Percentiles rank a stretch among this genome's conserved stretches.
These are phyloP conservation scores for Raphanus hybrid DNA, from an alignment of 441 rosid species.

Conservation along the genomic window DNA sequence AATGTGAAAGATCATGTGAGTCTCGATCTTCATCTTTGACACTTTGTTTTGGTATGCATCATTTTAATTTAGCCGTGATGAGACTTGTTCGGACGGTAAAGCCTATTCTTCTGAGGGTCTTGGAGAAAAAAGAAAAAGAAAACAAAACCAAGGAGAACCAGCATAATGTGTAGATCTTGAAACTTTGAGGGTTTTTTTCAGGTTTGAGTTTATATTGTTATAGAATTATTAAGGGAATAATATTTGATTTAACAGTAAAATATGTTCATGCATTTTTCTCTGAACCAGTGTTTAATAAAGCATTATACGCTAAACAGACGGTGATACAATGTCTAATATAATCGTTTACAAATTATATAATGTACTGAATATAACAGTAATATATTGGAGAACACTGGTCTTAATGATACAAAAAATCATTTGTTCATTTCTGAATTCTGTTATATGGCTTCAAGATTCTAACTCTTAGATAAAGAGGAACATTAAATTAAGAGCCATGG, in stretches of 20 bases:
- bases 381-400: background rate
- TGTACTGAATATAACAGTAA: background rate
- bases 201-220: slow-evolving; percentile 32
- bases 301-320: background rate
- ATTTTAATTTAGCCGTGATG: slow-evolving; percentile 27
- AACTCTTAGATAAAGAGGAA: slow-evolving; percentile 13
- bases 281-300: background rate
- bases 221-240: background rate
- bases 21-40: slow-evolving; percentile 51
- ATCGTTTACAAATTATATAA: no score
- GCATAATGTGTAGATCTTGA: slow-evolving; percentile 35
- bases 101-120: slow-evolving; percentile 11
- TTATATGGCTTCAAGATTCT: slow-evolving; percentile 19
- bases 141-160: slow-evolving; percentile 5
- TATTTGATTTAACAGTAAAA: slow-evolving; percentile 13
- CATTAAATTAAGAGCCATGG: slow-evolving; percentile 36
- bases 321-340: background rate
- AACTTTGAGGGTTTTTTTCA: slow-evolving; percentile 9
- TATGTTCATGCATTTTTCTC: slow-evolving; percentile 3
- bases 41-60: background rate
- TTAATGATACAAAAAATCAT: slow-evolving; percentile 24
- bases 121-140: background rate
- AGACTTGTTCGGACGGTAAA: slow-evolving; percentile 8
- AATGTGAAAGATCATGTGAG: slow-evolving; percentile 52
- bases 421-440: slow-evolving; percentile 32